These are phyloP conservation scores for Sesbania bispinosa DNA, from an alignment of 306 rosid species.

Conservation along the genomic window DNA sequence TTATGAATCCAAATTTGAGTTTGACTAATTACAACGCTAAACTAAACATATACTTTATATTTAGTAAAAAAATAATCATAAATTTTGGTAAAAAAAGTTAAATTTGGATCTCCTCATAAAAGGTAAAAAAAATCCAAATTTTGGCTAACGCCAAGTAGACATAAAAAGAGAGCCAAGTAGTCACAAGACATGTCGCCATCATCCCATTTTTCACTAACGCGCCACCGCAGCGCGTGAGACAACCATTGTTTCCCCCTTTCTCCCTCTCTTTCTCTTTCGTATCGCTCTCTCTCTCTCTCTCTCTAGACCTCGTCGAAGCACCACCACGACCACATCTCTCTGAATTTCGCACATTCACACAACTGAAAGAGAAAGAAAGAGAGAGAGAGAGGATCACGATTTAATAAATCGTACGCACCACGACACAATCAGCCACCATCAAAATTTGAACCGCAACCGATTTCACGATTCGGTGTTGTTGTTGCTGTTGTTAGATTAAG, in stretches of 20 bases:
- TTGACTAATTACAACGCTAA: too few relatives aligned
- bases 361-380: constrained; percentile 3
- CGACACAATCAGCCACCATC: background rate
- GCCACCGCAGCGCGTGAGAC: constrained; percentile 20
- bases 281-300: constrained; percentile 14
- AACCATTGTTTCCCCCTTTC: background rate
- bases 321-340: constrained; percentile 35
- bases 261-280: constrained; percentile 7
- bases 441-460: background rate
- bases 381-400: constrained; percentile 3
- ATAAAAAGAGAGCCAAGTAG: too few relatives aligned
- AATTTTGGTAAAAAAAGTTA: too few relatives aligned
- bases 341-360: constrained; percentile 7
- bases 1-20: too few relatives aligned
- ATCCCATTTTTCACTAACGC: background rate
- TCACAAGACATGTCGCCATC: too few relatives aligned
- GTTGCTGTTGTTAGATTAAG: too few relatives aligned
- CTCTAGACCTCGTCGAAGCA: constrained; percentile 44
- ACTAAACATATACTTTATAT: too few relatives aligned
- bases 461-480: background rate
- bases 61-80: too few relatives aligned
- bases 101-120: too few relatives aligned
- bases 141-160: too few relatives aligned
- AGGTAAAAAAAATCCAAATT: too few relatives aligned
- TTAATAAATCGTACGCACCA: constrained; percentile 20